Percentiles rank a stretch among this genome's conserved stretches.
Conservation (phyloP, 2,329 filamentous ascomycete genomes). For the Curvularia lunata region DNA sequence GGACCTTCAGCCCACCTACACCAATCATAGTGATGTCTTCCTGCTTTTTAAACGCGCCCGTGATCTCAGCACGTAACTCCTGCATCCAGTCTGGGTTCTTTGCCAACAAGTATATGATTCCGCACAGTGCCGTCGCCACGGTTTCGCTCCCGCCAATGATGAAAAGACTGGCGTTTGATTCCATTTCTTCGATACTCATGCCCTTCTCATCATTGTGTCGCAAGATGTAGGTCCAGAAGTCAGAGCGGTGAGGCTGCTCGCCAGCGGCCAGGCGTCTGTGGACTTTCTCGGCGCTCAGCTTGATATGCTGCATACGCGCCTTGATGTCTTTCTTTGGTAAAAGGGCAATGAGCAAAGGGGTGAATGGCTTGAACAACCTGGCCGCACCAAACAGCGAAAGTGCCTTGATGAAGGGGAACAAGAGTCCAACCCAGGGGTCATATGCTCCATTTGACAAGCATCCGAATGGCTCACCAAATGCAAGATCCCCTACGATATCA, state of each 20-base stretch:
- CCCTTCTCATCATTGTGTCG: conserved; percentile 21
- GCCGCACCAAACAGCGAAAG: neutral
- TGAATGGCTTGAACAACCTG: neutral
- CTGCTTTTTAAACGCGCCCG: conserved; percentile 7
- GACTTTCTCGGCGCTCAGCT: neutral
- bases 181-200: conserved; percentile 36
- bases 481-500: conserved; percentile 52
- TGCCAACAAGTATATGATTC: conserved; percentile 11
- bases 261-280: conserved; percentile 6
- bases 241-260: conserved; percentile 3
- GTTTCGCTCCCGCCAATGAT: conserved; percentile 49
- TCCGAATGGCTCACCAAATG: conserved; percentile 50
- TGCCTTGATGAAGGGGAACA: conserved; percentile 4
- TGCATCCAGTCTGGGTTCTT: conserved; percentile 19
- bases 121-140: conserved; percentile 12
- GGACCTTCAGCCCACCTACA: conserved; percentile 11
- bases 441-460: conserved; percentile 41
- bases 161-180: conserved; percentile 37
- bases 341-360: neutral
- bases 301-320: conserved; percentile 1
- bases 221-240: conserved; percentile 20
- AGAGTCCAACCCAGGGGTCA: conserved; percentile 40
- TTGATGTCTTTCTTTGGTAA: conserved; percentile 5
- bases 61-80: conserved; percentile 17
- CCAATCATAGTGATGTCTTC: conserved; percentile 18